These are phyloP conservation scores for Hyphopichia burtonii DNA, from an alignment of 1,139 yeast species.

Conservation along the genomic window DNA sequence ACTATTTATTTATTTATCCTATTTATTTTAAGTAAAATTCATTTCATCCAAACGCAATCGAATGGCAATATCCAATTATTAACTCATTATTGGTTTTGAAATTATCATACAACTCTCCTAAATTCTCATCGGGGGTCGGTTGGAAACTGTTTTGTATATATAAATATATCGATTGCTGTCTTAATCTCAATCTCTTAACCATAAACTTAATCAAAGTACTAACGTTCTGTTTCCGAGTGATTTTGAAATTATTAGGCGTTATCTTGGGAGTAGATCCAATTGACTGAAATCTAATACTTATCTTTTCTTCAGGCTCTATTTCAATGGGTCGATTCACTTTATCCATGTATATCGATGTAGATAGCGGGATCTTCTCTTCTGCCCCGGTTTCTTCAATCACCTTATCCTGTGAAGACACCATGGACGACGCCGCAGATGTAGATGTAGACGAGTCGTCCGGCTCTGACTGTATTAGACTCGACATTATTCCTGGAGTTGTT, in stretches of 20 bases:
- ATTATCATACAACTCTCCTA: constrained; percentile 45
- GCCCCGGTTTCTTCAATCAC: constrained; percentile 7
- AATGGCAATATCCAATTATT: constrained; percentile 53
- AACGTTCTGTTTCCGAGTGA: constrained; percentile 46
- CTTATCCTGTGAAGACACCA: constrained; percentile 7
- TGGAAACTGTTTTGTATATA: constrained; percentile 61
- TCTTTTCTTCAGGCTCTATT: constrained; percentile 16
- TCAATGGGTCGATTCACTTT: constrained; percentile 10
- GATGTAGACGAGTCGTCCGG: constrained; percentile 7
- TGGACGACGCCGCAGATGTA: constrained; percentile 6
- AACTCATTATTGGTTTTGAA: constrained; percentile 52
- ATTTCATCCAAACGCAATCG: constrained; percentile 64
- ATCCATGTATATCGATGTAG: constrained; percentile 23
- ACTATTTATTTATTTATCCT: no score
- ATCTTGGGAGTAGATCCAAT: constrained; percentile 57
- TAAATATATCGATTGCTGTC: constrained; percentile 23
- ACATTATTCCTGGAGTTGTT: constrained; percentile 4
- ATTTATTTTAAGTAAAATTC: no score
- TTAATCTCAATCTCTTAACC: constrained; percentile 35
- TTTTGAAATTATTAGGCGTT: constrained; percentile 48
- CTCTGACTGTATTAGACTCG: constrained; percentile 14
- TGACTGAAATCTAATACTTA: constrained; percentile 53
- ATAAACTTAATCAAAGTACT: constrained; percentile 47
- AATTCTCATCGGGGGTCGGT: constrained; percentile 57
- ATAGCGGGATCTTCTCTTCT: constrained; percentile 20